phyloP scores from a whole-genome alignment of 371 early-diverging fungal species.

The Rhizopus arrhizus region DNA sequence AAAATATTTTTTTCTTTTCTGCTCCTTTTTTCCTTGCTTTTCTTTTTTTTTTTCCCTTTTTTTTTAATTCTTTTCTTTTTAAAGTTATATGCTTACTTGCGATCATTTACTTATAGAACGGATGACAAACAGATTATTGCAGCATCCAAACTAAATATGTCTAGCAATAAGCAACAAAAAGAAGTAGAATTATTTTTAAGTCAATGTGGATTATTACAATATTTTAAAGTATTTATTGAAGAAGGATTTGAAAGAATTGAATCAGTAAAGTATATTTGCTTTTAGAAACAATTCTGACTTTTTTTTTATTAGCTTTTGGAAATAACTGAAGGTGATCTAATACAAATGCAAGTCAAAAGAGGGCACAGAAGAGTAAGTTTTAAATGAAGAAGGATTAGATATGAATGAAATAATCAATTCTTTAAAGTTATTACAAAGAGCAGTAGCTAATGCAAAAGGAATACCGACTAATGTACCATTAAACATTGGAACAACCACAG shows the following conservation, averaged over 20 bases:
- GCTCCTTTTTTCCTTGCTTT: not conserved
- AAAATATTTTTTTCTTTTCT: no score
- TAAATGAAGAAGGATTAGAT: not conserved
- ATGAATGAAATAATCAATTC: not conserved
- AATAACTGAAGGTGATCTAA: constrained; percentile 51
- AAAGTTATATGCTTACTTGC: constrained; percentile 1
- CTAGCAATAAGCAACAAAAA: constrained; percentile 3
- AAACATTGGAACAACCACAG: constrained; percentile 13
- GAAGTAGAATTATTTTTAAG: constrained; percentile 29
- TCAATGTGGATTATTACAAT: constrained; percentile 37
- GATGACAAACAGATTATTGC: not conserved
- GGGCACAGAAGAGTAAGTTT: constrained; percentile 55
- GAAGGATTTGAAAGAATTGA: constrained; percentile 51
- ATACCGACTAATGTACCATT: constrained; percentile 31
- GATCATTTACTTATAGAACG: not conserved
- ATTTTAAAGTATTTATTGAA: constrained; percentile 35
- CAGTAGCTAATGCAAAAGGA: constrained; percentile 39
- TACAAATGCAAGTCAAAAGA: constrained; percentile 54
- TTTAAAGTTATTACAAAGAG: constrained; percentile 44
- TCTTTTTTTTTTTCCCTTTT: not conserved
- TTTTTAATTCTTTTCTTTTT: not conserved
- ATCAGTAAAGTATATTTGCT: constrained; percentile 33
- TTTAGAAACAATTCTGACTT: not conserved
- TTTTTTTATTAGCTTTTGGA: constrained; percentile 42
- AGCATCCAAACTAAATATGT: constrained; percentile 2